Evolutionary conservation across 2,329 filamentous ascomycete genomes (phyloP), one percentile per base, ranked within the genome.

Genomic region (Epichloe gansuensis): DNA sequence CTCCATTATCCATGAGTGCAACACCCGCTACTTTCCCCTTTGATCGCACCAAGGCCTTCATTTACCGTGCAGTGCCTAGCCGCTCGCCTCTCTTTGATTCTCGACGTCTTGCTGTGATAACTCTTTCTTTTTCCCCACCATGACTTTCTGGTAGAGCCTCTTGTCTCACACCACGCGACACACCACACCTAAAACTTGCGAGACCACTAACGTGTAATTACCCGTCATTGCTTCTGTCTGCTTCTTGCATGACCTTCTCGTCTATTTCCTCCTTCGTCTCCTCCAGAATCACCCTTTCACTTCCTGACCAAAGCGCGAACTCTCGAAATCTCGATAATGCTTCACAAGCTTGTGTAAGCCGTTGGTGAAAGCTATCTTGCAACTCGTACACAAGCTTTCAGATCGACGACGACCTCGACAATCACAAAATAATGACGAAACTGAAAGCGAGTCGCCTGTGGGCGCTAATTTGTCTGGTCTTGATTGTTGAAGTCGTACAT

Each of bases 381-480:
- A 57, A 38, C 41, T 46, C 41, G 44, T 52, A 52, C 52, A 38
- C 39, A 48, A 46, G 45, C 39, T 51, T 51, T 31, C 7, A 42
- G n/a, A 50, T 43, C 23, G 28, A 34, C 53, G 47, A 50, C 39
- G 42, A 51, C 31, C 46, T 49, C 34, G n/a, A 50, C 17, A n/a
- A 43, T 48, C 47, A 37, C 53, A 23, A 46, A 7, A 28, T 31
- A 48, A 61, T 43, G 48, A 74, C 73, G 72, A 55, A 67, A 50
- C 56, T 58, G 25, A 66, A 59, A 53, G 61, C 66, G 55, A 54
- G 59, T 52, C 64, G 63, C 47, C 52, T 70, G 44, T 69, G 65
- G 65, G 65, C 65, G 38, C 56, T 74, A 45, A 58, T 76, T 52
- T 69, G 67, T 58, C 59, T 75, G 23, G 48, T 68, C 4, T 47